Evolutionary conservation across 257 asterid species (phyloP).

Genomic region (Nicotiana knightiana): DNA sequence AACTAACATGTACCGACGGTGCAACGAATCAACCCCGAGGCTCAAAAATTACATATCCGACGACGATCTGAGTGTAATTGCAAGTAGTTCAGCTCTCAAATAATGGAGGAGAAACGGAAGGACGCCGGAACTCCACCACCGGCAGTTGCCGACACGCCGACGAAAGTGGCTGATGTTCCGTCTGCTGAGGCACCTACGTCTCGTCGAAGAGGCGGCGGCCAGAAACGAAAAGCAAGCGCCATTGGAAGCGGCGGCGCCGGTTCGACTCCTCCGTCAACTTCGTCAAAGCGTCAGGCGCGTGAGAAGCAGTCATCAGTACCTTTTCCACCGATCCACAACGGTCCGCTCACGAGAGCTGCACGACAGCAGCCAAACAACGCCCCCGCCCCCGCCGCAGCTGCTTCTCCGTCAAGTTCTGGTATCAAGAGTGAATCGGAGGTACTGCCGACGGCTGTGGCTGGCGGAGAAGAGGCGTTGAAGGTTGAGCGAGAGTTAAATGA

Average conservation of each 20-base stretch:
- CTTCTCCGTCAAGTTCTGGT: constrained; percentile 12
- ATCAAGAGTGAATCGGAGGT: constrained; percentile 34
- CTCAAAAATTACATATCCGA: background rate
- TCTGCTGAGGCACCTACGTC: constrained; percentile 50
- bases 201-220: constrained; percentile 76
- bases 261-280: constrained; percentile 44
- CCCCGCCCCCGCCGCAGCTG: constrained; percentile 6
- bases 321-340: constrained; percentile 83
- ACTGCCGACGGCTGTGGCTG: constrained; percentile 22
- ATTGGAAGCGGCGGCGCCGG: constrained; percentile 39
- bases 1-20: background rate
- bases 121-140: constrained; percentile 60
- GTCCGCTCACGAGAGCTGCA: constrained; percentile 90
- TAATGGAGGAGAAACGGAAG: constrained; percentile 79
- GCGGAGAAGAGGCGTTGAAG: constrained; percentile 34
- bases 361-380: constrained; percentile 57
- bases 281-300: constrained; percentile 71
- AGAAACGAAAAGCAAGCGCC: constrained; percentile 72
- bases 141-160: constrained; percentile 17
- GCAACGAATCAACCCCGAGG: background rate
- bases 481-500: constrained; percentile 46
- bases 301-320: constrained; percentile 66
- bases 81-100: constrained; percentile 3
- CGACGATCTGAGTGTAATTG: constrained; percentile 6
- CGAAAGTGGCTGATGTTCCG: constrained; percentile 23